Evolutionary conservation across 768 basidiomycete genomes (phyloP), one percentile per base, ranked within the genome.

Genomic region (Termitomyces titanicus): DNA sequence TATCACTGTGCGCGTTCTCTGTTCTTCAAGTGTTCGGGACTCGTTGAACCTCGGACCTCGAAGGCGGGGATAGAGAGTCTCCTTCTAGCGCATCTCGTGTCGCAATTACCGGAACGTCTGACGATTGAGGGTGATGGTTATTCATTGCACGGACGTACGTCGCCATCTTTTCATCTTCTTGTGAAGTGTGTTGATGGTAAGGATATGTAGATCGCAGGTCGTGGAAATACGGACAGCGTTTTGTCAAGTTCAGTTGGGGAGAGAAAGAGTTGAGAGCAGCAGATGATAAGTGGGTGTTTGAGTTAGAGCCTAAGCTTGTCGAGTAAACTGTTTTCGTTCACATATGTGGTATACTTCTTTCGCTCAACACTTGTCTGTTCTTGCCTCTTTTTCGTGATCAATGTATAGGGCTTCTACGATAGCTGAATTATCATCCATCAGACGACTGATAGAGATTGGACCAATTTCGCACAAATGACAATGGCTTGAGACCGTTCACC

Each of bases 1-100:
- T 27, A 75, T 76, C 25, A 70, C 72, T 2, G 74, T 75, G 46
- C 33, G 71, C 61, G 1, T 13, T 42, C 20, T 24, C 35, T 18
- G 45, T 18, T 46, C 37, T 35, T 48, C 33, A 11, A 9, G 20
- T 17, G 24, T 3, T n/a, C 20, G 24, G 38, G 15, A 4, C 35
- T 9, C 8, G 15, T 39, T n/a, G 0, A 34, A 27, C 22, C 33
- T 22, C 40, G 53, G 20, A 15, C 15, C 13, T 6, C 5, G 3
- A 24, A 76, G 74, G 66, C 63, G 59, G 73, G 66, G 2, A 61
- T 75, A 7, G 73, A 73, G 57, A 69, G 62, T 43, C 51, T 73
- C 3, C 43, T 73, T 3, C 54, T 61, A 47, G 68, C 69, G 48
- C 70, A 74, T 64, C 64, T 71, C 56, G 44, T 56, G 18, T 57